Percentiles rank a stretch among this genome's conserved stretches.
phyloP scores from a whole-genome alignment of 768 basidiomycete species.

The Harrya chromipes region DNA sequence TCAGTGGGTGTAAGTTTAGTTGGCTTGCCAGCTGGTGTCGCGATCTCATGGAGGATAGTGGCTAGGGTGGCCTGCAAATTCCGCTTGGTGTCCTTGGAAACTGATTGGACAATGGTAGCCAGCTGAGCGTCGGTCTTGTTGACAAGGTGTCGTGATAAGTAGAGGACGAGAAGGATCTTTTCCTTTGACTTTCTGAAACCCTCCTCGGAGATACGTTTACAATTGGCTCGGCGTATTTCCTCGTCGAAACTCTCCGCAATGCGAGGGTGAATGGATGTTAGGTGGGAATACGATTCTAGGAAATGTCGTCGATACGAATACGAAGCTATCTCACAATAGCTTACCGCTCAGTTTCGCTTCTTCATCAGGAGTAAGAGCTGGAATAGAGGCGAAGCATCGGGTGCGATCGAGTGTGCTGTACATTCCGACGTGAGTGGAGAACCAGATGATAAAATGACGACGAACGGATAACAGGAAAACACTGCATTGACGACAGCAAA shows the following conservation, averaged over 20 bases:
- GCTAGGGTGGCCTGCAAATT: constrained; percentile 13
- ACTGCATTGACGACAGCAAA: constrained; percentile 27
- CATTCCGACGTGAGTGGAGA: not conserved
- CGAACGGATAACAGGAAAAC: constrained; percentile 23
- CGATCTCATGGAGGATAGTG: constrained; percentile 14
- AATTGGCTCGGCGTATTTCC: constrained; percentile 14
- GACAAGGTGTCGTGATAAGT: constrained; percentile 15
- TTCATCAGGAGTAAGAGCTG: constrained; percentile 14
- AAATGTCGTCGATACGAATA: not conserved
- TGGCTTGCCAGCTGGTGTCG: not conserved
- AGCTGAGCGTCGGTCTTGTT: constrained; percentile 14
- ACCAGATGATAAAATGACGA: not conserved
- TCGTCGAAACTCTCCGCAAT: constrained; percentile 19
- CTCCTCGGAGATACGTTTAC: constrained; percentile 15
- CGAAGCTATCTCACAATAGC: not conserved
- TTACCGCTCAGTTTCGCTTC: constrained; percentile 13
- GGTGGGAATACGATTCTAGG: constrained; percentile 17
- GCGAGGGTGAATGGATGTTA: constrained; percentile 15
- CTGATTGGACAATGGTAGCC: constrained; percentile 9
- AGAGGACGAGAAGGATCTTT: constrained; percentile 17
- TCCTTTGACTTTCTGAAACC: constrained; percentile 24
- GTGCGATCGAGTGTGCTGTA: constrained; percentile 20
- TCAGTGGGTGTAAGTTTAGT: constrained; percentile 14
- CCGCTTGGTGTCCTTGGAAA: constrained; percentile 12
- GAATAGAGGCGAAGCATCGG: constrained; percentile 11